Evolutionary conservation across 2,329 filamentous ascomycete genomes (phyloP), one percentile per base, ranked within the genome.

Genomic region (Diaporthe longicolla): DNA sequence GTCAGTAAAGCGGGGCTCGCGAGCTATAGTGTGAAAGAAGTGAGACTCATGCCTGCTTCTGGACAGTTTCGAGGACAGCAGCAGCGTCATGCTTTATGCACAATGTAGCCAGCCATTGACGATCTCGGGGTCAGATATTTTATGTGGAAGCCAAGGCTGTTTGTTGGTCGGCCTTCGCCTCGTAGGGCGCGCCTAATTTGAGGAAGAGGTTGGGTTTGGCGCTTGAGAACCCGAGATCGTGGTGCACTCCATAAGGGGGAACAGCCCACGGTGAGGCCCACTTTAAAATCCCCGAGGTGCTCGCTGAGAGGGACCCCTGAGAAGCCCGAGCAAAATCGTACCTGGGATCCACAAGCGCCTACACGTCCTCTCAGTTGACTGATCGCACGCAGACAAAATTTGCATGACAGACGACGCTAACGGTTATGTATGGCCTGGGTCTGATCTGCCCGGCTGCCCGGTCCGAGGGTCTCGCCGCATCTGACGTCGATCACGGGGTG

Each of bases 391-490:
- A 35, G 9, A 32, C 19, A 35, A 17, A 17, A 24, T 50, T 11
- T 65, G 32, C 5, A 65, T 65, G 40, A 32, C 35, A 65, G 45
- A 0, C n/a, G 26, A 50, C 26, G 43, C 11, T 29, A 50, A 52
- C 35, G 37, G 8, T 19, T 11, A 35, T 48, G 17, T 58, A 40
- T 24, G 63, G 63, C 32, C 45, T 29, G 48, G 48, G 48, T 13
- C 45, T 40, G 63, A 54, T 40, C 32, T 68, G 48, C 63, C 48
- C 63, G 48, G 63, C 32, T 68, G 48, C 63, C 48, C 63, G 48
- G 63, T 54, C 63, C 63, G 48, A 40, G 15, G 63, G 45, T 9
- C 63, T 26, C 45, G 61, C 45, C 61, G 3, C 61, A 26, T 37
- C 13, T 37, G 61, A 52, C 45, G 45, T 52, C 52, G 61, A 66